phyloP scores from a whole-genome alignment of 2,329 filamentous ascomycete species.

The Apiospora arundinis region DNA sequence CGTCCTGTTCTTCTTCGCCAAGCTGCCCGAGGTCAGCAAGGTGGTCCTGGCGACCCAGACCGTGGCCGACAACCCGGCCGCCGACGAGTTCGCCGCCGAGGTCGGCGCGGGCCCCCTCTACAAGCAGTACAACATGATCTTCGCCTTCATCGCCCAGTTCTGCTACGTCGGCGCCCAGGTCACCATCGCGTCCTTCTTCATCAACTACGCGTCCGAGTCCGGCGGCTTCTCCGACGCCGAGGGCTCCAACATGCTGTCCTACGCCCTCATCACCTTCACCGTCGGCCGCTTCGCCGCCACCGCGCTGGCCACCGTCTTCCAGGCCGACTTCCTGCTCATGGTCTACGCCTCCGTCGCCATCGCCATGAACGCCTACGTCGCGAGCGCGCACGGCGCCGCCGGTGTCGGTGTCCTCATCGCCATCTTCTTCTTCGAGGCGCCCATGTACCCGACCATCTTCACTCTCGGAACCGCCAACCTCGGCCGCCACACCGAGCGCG shows the following conservation, averaged over 20 bases:
- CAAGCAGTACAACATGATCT: conserved; percentile 62
- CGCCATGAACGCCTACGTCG: conserved; percentile 55
- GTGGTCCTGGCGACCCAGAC: conserved; percentile 23
- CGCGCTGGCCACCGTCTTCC: conserved; percentile 23
- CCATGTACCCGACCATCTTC: conserved; percentile 26
- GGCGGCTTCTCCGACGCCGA: conserved; percentile 52
- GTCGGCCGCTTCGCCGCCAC: conserved; percentile 68
- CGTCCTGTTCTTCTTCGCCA: conserved; percentile 57
- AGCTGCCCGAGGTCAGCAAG: conserved; percentile 52
- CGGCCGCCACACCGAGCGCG: conserved; percentile 25
- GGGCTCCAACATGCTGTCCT: conserved; percentile 71
- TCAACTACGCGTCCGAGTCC: conserved; percentile 43
- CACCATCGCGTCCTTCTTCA: conserved; percentile 53
- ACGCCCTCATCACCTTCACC: conserved; percentile 73
- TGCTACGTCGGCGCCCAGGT: conserved; percentile 62
- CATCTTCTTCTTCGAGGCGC: conserved; percentile 27
- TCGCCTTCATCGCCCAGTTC: conserved; percentile 61
- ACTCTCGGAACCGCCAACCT: conserved; percentile 24
- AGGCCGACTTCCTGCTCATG: conserved; percentile 55
- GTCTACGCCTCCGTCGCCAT: conserved; percentile 74
- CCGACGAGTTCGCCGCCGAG: conserved; percentile 53
- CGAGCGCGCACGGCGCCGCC: conserved; percentile 10
- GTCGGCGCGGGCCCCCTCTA: conserved; percentile 52
- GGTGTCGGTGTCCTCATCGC: conserved; percentile 22
- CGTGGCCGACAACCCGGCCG: conserved; percentile 57